A percentile compares a stretch with the other conserved stretches of the same genome.
Evolutionary conservation across 192 early-diverging fungal genomes (phyloP).

Genomic region (Mortierella alpina): DNA sequence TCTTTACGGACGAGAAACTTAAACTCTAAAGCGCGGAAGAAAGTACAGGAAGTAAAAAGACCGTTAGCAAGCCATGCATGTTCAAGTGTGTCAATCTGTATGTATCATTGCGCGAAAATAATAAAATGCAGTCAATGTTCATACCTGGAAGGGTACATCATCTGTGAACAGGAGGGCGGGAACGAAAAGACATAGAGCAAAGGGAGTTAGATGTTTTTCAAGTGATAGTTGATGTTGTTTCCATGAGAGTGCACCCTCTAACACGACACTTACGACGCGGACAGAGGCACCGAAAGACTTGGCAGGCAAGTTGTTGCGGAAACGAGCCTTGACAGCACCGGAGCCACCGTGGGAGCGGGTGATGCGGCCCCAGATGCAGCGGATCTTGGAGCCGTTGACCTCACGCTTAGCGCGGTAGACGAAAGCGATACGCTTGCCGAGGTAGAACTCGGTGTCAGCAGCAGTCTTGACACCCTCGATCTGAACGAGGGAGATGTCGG

Average conservation of each 20-base stretch:
- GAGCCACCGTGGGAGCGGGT: constrained; percentile 95
- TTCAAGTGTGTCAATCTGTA: not conserved
- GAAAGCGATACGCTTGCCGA: constrained; percentile 98
- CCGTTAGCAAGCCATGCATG: not conserved
- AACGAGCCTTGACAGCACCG: constrained; percentile 97
- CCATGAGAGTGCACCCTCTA: not conserved
- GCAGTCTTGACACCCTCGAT: constrained; percentile 93
- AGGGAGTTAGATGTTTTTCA: not conserved
- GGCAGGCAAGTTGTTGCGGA: constrained; percentile 97
- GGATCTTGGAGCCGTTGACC: constrained; percentile 91
- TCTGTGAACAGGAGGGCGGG: constrained; percentile 6
- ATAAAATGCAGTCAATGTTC: not conserved
- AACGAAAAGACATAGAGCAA: not conserved
- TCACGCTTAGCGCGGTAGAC: constrained; percentile 93
- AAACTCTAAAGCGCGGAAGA: constrained; percentile 33
- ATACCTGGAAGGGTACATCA: constrained; percentile 58
- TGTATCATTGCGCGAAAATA: not conserved
- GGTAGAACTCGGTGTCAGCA: constrained; percentile 95
- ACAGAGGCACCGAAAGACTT: constrained; percentile 91
- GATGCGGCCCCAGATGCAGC: constrained; percentile 98
- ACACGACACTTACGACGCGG: constrained; percentile 81
- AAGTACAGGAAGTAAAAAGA: not conserved
- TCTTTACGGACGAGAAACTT: constrained; percentile 42
- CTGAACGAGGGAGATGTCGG: constrained; percentile 91
- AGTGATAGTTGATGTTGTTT: not conserved